These are phyloP conservation scores for Aspergillaceae sp. DNA, from an alignment of 2,329 filamentous ascomycete species.

Conservation along the genomic window DNA sequence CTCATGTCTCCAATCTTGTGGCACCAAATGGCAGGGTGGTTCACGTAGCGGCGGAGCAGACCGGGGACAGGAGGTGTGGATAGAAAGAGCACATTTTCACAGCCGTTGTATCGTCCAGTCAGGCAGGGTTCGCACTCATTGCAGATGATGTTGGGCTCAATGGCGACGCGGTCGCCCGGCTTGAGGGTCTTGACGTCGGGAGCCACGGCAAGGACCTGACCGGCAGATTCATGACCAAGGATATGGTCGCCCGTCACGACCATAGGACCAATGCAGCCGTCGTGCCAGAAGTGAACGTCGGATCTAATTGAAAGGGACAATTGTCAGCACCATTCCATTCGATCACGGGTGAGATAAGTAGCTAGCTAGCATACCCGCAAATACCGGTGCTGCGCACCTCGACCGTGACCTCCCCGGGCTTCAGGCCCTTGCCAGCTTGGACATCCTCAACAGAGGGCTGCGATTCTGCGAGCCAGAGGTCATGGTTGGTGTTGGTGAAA, in stretches of 20 bases:
- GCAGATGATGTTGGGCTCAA: slow-evolving; percentile 93
- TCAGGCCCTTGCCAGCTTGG: slow-evolving; percentile 57
- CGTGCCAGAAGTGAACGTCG: slow-evolving; percentile 96
- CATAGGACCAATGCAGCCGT: slow-evolving; percentile 92
- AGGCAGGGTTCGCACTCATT: slow-evolving; percentile 82
- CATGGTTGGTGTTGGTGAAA: slow-evolving; percentile 87
- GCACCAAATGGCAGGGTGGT: slow-evolving; percentile 90
- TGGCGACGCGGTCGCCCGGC: slow-evolving; percentile 80
- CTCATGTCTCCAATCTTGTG: slow-evolving; percentile 92
- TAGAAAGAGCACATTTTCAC: slow-evolving; percentile 74
- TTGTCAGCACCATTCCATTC: neutral
- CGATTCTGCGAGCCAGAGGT: slow-evolving; percentile 78
- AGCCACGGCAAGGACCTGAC: slow-evolving; percentile 60
- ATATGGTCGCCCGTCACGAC: slow-evolving; percentile 82
- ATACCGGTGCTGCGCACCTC: slow-evolving; percentile 92
- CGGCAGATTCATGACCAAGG: slow-evolving; percentile 86
- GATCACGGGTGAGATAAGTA: too few species aligned
- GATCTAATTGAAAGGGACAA: slow-evolving; percentile 46
- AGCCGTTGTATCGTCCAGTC: slow-evolving; percentile 91
- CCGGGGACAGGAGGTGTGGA: slow-evolving; percentile 86
- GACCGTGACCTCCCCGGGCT: slow-evolving; percentile 75
- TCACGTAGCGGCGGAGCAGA: slow-evolving; percentile 83
- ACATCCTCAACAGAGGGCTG: slow-evolving; percentile 68
- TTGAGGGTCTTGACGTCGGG: slow-evolving; percentile 69
- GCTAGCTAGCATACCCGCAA: slow-evolving; percentile 59